Conservation (phyloP, 2,329 filamentous ascomycete species). For the Apiospora sp. region DNA sequence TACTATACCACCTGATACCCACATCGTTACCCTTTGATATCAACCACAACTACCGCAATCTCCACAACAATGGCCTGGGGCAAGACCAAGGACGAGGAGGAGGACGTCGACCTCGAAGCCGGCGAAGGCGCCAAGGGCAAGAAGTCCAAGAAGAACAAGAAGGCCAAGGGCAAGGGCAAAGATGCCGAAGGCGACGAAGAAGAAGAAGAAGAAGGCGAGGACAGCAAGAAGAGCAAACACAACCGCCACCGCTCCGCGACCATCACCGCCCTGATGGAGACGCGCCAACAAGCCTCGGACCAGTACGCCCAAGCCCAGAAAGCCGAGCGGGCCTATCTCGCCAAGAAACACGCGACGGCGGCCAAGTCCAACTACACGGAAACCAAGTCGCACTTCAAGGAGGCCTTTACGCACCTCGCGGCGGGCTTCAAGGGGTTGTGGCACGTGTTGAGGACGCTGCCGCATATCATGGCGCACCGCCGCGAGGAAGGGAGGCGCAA, state of each 20-base stretch:
- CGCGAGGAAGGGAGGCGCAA: neutral
- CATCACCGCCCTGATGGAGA: slow-evolving; percentile 20
- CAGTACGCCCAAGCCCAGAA: slow-evolving; percentile 17
- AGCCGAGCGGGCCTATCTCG: slow-evolving; percentile 13
- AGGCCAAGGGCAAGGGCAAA: neutral
- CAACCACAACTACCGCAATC: neutral
- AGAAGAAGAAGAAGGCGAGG: neutral
- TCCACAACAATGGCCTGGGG: slow-evolving; percentile 5
- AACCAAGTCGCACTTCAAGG: slow-evolving; percentile 20
- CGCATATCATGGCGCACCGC: slow-evolving; percentile 18
- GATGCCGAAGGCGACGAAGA: neutral
- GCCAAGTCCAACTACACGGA: neutral
- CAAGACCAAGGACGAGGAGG: neutral
- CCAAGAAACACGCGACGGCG: slow-evolving; percentile 14
- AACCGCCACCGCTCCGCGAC: slow-evolving; percentile 19
- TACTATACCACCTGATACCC: neutral
- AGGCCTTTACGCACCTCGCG: slow-evolving; percentile 12
- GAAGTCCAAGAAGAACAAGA: neutral
- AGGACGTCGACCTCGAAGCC: slow-evolving; percentile 1
- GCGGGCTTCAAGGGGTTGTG: neutral
- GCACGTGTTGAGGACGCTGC: neutral
- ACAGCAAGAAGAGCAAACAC: neutral
- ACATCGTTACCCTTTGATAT: neutral
- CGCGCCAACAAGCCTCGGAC: slow-evolving; percentile 19
- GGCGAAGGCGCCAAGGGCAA: neutral